A percentile compares a stretch with the other conserved stretches of the same genome.
Conservation (phyloP, 176 grass and related monocot species). For the Puya raimondii region DNA sequence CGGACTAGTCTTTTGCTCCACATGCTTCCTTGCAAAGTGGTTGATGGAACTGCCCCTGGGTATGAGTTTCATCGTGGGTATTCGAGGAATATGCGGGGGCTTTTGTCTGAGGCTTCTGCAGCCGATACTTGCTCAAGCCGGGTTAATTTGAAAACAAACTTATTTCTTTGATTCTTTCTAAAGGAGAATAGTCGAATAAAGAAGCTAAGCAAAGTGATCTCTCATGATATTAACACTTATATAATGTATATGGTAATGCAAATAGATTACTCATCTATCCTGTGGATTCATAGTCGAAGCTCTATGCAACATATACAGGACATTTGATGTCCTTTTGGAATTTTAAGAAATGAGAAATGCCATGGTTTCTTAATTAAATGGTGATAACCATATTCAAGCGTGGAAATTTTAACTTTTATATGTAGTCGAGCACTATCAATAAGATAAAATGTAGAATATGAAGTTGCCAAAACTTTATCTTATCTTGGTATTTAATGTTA, state of each 20-base stretch:
- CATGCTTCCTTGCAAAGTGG: slow-evolving; percentile 73
- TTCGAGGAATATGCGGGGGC: slow-evolving; percentile 2
- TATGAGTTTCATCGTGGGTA: not conserved
- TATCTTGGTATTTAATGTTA: not conserved
- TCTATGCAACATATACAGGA: too few species aligned
- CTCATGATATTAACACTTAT: too few species aligned
- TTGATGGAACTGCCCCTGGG: too few species aligned
- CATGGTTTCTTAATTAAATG: not conserved
- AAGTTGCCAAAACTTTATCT: too few species aligned
- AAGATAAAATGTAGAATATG: not conserved
- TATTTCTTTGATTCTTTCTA: not conserved
- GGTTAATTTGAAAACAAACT: not conserved
- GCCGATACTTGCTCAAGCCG: slow-evolving; percentile 27
- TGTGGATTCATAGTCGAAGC: too few species aligned
- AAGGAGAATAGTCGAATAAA: not conserved
- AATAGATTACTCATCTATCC: too few species aligned
- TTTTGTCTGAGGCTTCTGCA: slow-evolving; percentile 20
- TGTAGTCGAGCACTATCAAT: not conserved
- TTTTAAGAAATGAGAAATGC: not conserved
- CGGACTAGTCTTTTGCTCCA: slow-evolving; percentile 26
- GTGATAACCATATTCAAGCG: not conserved
- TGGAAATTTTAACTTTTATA: not conserved
- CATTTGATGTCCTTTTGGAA: too few species aligned
- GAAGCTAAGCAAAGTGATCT: not conserved
- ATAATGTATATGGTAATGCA: too few species aligned